Evolutionary conservation across 768 basidiomycete genomes (phyloP).

Genomic region (Mycena rosella): DNA sequence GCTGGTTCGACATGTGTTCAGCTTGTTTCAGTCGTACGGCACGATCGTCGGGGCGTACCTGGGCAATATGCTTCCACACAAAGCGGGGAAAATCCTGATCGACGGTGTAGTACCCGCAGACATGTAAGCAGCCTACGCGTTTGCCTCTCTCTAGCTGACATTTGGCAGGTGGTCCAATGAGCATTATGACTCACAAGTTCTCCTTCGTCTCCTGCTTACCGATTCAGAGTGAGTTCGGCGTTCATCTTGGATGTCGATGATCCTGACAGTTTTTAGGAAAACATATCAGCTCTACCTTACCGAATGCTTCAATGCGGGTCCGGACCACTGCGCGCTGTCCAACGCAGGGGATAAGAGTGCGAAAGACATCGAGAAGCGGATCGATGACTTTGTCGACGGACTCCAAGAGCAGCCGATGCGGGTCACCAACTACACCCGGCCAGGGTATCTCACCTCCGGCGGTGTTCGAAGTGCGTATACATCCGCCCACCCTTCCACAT

Average conservation of each 20-base stretch:
- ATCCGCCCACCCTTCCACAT: too few relatives aligned
- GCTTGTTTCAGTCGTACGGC: slow-evolving; percentile 29
- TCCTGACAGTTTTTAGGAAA: slow-evolving; percentile 18
- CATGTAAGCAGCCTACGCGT: slow-evolving; percentile 14
- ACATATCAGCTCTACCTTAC: slow-evolving; percentile 30
- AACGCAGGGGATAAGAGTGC: slow-evolving; percentile 16
- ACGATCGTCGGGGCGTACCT: slow-evolving; percentile 31
- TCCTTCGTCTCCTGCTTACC: slow-evolving; percentile 28
- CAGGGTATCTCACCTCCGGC: slow-evolving; percentile 35
- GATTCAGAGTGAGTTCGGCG: slow-evolving; percentile 27
- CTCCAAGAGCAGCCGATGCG: slow-evolving; percentile 30
- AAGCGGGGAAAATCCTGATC: slow-evolving; percentile 33
- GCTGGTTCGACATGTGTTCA: neutral
- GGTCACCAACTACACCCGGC: slow-evolving; percentile 24
- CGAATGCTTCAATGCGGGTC: slow-evolving; percentile 33
- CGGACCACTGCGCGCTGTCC: slow-evolving; percentile 17
- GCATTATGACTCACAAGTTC: slow-evolving; percentile 31
- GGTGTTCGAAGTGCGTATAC: slow-evolving; percentile 30
- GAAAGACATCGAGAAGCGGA: slow-evolving; percentile 23
- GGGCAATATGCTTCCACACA: slow-evolving; percentile 37
- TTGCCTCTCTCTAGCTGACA: neutral
- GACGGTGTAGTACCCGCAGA: slow-evolving; percentile 32
- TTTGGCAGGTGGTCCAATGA: slow-evolving; percentile 31
- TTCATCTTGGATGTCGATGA: too few relatives aligned
- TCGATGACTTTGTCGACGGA: slow-evolving; percentile 28